Conservation (phyloP, 73 alveolate genomes). For the Diophrys appendiculata region DNA sequence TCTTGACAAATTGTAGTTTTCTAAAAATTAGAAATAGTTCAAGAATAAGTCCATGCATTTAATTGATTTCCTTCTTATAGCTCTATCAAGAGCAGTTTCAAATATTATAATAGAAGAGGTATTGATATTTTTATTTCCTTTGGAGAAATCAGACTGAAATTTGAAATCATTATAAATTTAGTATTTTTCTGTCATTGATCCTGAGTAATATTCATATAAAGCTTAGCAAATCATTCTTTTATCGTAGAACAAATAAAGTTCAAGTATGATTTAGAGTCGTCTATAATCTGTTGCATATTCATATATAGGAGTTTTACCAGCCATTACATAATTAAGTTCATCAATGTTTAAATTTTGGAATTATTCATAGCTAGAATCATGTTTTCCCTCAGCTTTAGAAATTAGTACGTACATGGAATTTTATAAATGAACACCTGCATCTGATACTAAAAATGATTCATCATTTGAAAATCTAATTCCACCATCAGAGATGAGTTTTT, state of each 20-base stretch:
- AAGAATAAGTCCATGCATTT: background rate
- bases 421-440: background rate
- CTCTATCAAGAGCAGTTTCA: background rate
- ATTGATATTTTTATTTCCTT: background rate
- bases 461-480: background rate
- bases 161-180: no score
- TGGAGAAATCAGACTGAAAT: no score
- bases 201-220: background rate
- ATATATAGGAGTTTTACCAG: background rate
- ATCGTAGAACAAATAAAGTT: background rate
- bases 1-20: background rate
- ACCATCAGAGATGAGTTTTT: no score
- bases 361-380: background rate
- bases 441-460: background rate
- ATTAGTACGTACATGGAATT: background rate
- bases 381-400: background rate
- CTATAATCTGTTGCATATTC: background rate
- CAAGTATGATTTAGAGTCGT: background rate
- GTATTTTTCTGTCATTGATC: background rate
- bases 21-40: background rate
- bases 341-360: background rate
- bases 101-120: background rate
- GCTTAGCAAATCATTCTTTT: background rate
- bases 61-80: background rate
- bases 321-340: background rate